phyloP scores from a whole-genome alignment of 1,139 yeast genomes.

The Pichia sp. region DNA sequence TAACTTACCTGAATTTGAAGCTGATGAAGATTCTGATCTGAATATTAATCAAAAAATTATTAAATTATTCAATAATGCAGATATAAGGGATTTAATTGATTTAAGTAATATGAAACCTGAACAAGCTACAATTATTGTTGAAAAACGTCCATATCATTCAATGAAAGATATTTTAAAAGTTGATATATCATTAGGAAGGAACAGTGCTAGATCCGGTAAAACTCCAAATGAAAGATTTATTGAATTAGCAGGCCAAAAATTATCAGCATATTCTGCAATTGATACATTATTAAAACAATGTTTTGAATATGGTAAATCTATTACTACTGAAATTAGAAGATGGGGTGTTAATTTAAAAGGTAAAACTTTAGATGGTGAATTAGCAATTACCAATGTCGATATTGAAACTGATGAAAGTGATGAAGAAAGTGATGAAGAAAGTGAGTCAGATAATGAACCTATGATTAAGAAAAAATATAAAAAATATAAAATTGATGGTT shows the following conservation, averaged over 20 bases:
- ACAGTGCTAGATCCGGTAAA: slow-evolving; percentile 13
- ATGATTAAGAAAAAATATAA: slow-evolving; percentile 8
- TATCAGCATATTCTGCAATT: slow-evolving; percentile 89
- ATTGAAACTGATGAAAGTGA: slow-evolving; percentile 20
- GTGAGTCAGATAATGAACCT: slow-evolving; percentile 3
- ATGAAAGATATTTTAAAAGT: slow-evolving; percentile 50
- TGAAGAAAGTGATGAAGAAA: slow-evolving; percentile 3
- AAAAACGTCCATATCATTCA: slow-evolving; percentile 61
- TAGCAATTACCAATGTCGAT: slow-evolving; percentile 49
- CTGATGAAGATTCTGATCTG: slow-evolving; percentile 33
- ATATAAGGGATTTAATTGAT: slow-evolving; percentile 71
- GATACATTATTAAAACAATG: slow-evolving; percentile 84
- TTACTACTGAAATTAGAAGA: slow-evolving; percentile 62
- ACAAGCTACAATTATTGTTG: slow-evolving; percentile 57
- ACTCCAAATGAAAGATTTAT: slow-evolving; percentile 48
- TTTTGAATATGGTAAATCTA: slow-evolving; percentile 65
- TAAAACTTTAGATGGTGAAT: slow-evolving; percentile 40
- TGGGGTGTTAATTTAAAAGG: slow-evolving; percentile 85
- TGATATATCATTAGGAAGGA: slow-evolving; percentile 36
- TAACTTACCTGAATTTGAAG: slow-evolving; percentile 42
- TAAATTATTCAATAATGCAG: slow-evolving; percentile 72
- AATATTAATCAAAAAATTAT: slow-evolving; percentile 65
- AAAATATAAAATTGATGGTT: slow-evolving; percentile 19
- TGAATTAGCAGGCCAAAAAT: slow-evolving; percentile 60
- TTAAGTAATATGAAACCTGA: slow-evolving; percentile 65